Evolutionary conservation across 345 rosid genomes (phyloP).

Genomic region (Euphorbia lathyris): DNA sequence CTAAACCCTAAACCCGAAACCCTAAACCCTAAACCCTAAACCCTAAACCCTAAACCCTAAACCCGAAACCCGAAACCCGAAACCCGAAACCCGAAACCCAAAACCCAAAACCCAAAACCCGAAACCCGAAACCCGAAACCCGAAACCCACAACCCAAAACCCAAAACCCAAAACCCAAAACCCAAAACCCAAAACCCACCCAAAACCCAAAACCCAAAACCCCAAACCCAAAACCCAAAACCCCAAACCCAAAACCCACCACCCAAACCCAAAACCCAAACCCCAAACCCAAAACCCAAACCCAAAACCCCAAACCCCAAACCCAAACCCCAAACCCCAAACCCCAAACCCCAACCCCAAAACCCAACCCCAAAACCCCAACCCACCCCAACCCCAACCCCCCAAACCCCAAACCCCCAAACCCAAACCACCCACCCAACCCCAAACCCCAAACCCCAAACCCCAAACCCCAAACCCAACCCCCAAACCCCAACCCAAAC

Average conservation of each 20-base stretch:
- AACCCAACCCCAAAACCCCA: slow-evolving; percentile 22
- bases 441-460: slow-evolving; percentile 12
- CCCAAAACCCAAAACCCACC: slow-evolving; percentile 34
- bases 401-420: slow-evolving; percentile 24
- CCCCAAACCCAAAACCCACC: slow-evolving; percentile 23
- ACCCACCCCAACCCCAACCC: slow-evolving; percentile 27
- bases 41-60: slow-evolving; percentile 16
- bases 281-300: slow-evolving; percentile 1
- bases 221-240: slow-evolving; percentile 11
- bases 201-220: slow-evolving; percentile 11
- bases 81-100: slow-evolving; percentile 28
- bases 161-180: slow-evolving; percentile 32
- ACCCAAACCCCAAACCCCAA: slow-evolving; percentile 4
- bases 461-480: slow-evolving; percentile 14
- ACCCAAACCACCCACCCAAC: slow-evolving; percentile 12
- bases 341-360: slow-evolving; percentile 22
- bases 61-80: slow-evolving; percentile 29
- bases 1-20: slow-evolving; percentile 26
- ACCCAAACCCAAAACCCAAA: slow-evolving; percentile 1
- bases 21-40: slow-evolving; percentile 28
- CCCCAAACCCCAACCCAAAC: slow-evolving; percentile 10
- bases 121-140: slow-evolving; percentile 18
- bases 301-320: neutral
- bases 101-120: slow-evolving; percentile 28
- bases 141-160: slow-evolving; percentile 13